Percentiles rank a stretch among this genome's conserved stretches.
Evolutionary conservation across 2,329 filamentous ascomycete genomes (phyloP).

Genomic region (Cordyceps tenuipes): DNA sequence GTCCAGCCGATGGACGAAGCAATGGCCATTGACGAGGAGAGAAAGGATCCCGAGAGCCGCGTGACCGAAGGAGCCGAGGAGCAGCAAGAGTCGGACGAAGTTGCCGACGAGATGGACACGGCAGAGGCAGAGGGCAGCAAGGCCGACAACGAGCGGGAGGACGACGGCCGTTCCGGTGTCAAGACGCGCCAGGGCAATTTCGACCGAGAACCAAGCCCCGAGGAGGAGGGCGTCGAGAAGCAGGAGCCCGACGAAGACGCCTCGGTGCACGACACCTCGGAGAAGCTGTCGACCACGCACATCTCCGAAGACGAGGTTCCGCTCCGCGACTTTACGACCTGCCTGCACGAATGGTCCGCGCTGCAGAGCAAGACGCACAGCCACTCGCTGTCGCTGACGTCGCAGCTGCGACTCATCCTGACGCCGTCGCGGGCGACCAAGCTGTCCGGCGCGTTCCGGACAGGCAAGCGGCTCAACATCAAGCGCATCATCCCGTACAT

Average conservation of each 20-base stretch:
- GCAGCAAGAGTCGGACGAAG: conserved; percentile 34
- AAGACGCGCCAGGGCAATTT: conserved; percentile 52
- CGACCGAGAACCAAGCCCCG: conserved; percentile 40
- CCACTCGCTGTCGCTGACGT: conserved; percentile 81
- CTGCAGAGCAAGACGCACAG: conserved; percentile 80
- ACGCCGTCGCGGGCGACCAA: conserved; percentile 92
- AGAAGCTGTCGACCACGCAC: conserved; percentile 66
- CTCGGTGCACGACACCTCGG: conserved; percentile 43
- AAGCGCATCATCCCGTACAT: conserved; percentile 99
- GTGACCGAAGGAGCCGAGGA: conserved; percentile 44
- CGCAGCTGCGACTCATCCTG: conserved; percentile 91
- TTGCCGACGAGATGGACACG: conserved; percentile 37
- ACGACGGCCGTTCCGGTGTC: conserved; percentile 52
- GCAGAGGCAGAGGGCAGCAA: conserved; percentile 24
- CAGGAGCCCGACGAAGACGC: conserved; percentile 36
- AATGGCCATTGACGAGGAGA: conserved; percentile 73
- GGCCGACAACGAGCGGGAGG: conserved; percentile 36
- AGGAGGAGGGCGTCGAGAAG: conserved; percentile 35
- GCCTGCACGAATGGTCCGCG: conserved; percentile 71
- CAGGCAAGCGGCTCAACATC: conserved; percentile 96
- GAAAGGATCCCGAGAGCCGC: conserved; percentile 39
- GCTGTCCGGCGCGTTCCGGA: conserved; percentile 91
- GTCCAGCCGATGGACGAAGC: conserved; percentile 77
- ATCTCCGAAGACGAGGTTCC: conserved; percentile 42
- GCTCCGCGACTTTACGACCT: conserved; percentile 42